phyloP scores from a whole-genome alignment of 2,329 filamentous ascomycete genomes.

The Myriangium duriaei region DNA sequence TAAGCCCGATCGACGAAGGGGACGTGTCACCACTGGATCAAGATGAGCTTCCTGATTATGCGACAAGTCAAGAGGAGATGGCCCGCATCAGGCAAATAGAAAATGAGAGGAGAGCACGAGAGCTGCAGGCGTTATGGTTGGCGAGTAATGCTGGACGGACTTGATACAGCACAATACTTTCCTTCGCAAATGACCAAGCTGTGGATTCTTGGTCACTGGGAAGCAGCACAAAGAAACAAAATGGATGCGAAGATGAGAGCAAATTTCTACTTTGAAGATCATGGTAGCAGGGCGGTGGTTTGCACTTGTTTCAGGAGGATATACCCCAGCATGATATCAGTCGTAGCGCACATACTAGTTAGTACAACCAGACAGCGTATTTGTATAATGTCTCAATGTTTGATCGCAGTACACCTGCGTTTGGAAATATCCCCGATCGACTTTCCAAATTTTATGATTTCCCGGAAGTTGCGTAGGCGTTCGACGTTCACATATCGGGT shows the following conservation, averaged over 20 bases:
- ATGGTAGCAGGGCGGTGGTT: not conserved
- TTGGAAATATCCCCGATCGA: too few species aligned
- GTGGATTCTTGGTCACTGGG: not conserved
- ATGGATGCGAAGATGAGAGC: not conserved
- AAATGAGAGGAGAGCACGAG: slow-evolving; percentile 5
- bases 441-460: too few species aligned
- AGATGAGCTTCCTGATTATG: slow-evolving; percentile 5
- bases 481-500: too few species aligned
- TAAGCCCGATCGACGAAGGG: slow-evolving; percentile 7
- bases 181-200: not conserved
- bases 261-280: not conserved
- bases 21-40: slow-evolving; percentile 3
- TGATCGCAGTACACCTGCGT: too few species aligned
- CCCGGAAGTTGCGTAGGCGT: too few species aligned
- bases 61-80: slow-evolving; percentile 7
- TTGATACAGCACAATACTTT: not conserved
- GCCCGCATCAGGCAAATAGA: not conserved
- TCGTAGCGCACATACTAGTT: too few species aligned
- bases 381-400: too few species aligned
- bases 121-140: slow-evolving; percentile 5
- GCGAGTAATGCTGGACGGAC: slow-evolving; percentile 1
- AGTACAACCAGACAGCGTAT: too few species aligned
- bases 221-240: too few species aligned
- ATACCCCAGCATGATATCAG: not conserved
- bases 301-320: too few species aligned